These are phyloP conservation scores for Phaeophleospora eucalypticola DNA, from an alignment of 2,329 filamentous ascomycete genomes.

Conservation along the genomic window DNA sequence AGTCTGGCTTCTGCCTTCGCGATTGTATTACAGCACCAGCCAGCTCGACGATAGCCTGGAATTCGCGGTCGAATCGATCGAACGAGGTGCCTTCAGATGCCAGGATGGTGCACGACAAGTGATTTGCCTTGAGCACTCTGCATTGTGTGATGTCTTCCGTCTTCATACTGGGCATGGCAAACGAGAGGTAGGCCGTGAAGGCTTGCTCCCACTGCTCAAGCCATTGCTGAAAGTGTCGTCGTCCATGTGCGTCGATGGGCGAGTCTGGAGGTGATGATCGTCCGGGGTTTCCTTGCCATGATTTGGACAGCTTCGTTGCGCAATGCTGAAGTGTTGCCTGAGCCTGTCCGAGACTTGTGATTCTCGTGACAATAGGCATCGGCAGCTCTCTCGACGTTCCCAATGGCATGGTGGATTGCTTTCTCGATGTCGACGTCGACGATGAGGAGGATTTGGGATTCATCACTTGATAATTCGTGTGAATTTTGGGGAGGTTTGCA, in stretches of 20 bases:
- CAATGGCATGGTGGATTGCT: conserved; percentile 8
- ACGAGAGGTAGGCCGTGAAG: conserved; percentile 28
- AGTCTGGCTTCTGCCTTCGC: conserved; percentile 8
- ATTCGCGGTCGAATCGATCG: conserved; percentile 25
- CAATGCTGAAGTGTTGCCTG: conserved; percentile 32
- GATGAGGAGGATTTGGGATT: conserved; percentile 7
- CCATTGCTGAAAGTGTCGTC: conserved; percentile 26
- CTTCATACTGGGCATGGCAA: conserved; percentile 26
- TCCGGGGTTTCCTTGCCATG: conserved; percentile 17
- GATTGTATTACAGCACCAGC: conserved; percentile 22
- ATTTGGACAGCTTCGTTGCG: conserved; percentile 24
- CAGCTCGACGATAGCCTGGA: conserved; percentile 30
- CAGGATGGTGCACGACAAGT: conserved; percentile 31
- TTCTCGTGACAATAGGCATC: conserved; percentile 28
- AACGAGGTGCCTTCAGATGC: conserved; percentile 21
- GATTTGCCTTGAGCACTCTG: conserved; percentile 32
- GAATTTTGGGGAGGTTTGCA: conserved; percentile 16
- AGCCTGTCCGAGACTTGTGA: conserved; percentile 28
- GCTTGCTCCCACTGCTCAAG: conserved; percentile 32
- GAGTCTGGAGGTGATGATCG: conserved; percentile 17
- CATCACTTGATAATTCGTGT: conserved; percentile 15
- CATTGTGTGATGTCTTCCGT: conserved; percentile 26
- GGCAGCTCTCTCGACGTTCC: conserved; percentile 27
- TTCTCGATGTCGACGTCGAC: conserved; percentile 9
- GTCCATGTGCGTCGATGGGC: conserved; percentile 16